Base-by-base conservation (phyloP, 306 rosid species). In the Ziziphus jujuba region DNA sequence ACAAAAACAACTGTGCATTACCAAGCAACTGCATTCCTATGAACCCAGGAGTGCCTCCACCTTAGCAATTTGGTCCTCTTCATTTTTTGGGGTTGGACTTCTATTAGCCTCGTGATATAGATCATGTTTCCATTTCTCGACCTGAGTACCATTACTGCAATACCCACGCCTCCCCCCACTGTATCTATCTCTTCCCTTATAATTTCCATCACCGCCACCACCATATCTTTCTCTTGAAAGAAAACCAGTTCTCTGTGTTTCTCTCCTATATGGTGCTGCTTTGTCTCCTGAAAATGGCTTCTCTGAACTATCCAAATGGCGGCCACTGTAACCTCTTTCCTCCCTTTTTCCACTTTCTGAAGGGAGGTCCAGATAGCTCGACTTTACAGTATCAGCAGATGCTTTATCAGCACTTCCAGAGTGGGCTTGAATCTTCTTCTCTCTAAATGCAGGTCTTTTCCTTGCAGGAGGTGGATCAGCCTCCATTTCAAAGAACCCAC, bases 91-190 rank as follows among this genome's bases (percentile, higher is more conserved):
- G n/a, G 81, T 65, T 8, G 96, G 87, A 49, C 90, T 89, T 64
- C 83, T 82, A 59, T 82, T 76, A 48, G 86, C 87, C 75, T 86
- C 97, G 51, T 88, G 85, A 82, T 77, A 93, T 78, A 93, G 63
- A 72, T 93, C 98, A 48, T 93, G 97, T 79, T 81, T 80, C 98
- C 98, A 93, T 75, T 93, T 93, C 76, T 90, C 97, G 45, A 66
- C 63, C n/a, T 72, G 81, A 45, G 84, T 69, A 40, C 81, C 81
- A 20, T 69, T n/a, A 33, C 84, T 69, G 31, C 50, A 72, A 74
- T 62, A 75, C 43, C 70, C 92, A 65, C 83, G 87, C 67, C 83
- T 78, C 72, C 87, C 91, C 74, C 87, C 91, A 51, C 68, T 59
- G 38, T 71, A 81, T 73, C 82, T 52, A 45, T 90, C 96, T 80